phyloP scores from a whole-genome alignment of 768 basidiomycete genomes.

The Boletus sensibilis region DNA sequence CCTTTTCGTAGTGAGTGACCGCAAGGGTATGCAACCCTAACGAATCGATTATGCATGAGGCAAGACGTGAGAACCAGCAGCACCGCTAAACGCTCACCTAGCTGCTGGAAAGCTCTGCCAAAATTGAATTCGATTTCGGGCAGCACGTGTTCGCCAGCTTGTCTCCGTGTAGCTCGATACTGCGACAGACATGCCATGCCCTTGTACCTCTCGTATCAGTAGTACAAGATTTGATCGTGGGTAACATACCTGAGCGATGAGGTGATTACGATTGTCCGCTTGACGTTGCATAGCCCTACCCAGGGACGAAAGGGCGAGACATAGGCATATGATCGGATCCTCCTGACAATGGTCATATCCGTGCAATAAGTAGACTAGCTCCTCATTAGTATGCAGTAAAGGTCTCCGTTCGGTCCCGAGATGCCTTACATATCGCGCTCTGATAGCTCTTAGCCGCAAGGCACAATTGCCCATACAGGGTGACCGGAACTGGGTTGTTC shows the following conservation, averaged over 20 bases:
- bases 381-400: neutral
- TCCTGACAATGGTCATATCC: conserved; percentile 82
- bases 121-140: conserved; percentile 93
- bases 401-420: neutral
- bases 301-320: conserved; percentile 78
- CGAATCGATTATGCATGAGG: conserved; percentile 46
- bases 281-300: conserved; percentile 93
- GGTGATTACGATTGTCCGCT: conserved; percentile 89
- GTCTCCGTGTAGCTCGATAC: conserved; percentile 64
- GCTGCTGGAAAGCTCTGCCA: conserved; percentile 52
- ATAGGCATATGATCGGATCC: conserved; percentile 85
- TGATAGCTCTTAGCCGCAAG: conserved; percentile 84
- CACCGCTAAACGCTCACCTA: neutral
- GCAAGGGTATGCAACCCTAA: conserved; percentile 80
- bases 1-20: conserved; percentile 78
- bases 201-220: conserved; percentile 37
- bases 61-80: neutral
- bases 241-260: conserved; percentile 40
- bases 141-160: conserved; percentile 36
- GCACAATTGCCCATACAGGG: conserved; percentile 80
- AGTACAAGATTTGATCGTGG: neutral
- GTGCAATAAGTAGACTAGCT: conserved; percentile 54
- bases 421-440: conserved; percentile 79
- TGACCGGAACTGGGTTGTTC: conserved; percentile 65
- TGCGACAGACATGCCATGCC: conserved; percentile 80